A percentile compares a stretch with the other conserved stretches of the same genome.
phyloP scores from a whole-genome alignment of 2,329 filamentous ascomycete genomes.

The Cladosporium sp. region DNA sequence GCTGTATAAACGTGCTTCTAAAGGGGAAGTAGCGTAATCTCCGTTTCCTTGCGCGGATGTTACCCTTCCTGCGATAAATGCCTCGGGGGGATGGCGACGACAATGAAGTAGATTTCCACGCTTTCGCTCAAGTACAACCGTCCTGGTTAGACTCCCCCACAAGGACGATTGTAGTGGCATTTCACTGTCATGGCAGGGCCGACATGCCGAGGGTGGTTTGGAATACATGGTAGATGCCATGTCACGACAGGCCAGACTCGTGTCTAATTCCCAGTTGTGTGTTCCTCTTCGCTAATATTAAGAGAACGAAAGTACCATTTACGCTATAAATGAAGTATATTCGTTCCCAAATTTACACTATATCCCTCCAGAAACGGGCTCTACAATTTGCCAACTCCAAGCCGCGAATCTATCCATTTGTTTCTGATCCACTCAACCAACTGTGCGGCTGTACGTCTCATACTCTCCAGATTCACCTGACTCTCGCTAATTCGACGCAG shows the following conservation, averaged over 20 bases:
- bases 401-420: slow-evolving; percentile 50
- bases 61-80: not conserved
- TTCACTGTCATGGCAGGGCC: not conserved
- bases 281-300: not conserved
- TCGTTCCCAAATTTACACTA: not conserved
- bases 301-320: not conserved
- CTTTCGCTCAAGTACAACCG: not conserved
- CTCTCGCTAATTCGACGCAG: slow-evolving; percentile 45
- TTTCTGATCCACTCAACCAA: slow-evolving; percentile 58
- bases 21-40: no score
- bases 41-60: not conserved
- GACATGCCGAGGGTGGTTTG: not conserved
- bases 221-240: not conserved
- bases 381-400: slow-evolving; percentile 48
- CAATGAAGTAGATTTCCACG: not conserved
- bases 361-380: not conserved
- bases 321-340: not conserved
- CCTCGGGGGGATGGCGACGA: not conserved
- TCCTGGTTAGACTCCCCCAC: not conserved
- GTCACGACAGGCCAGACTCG: not conserved
- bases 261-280: not conserved
- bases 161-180: not conserved
- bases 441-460: slow-evolving; percentile 50
- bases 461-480: slow-evolving; percentile 44
- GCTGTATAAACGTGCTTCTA: no score